Conservation (phyloP, 768 basidiomycete species). For the Leucosporidium scottii region DNA sequence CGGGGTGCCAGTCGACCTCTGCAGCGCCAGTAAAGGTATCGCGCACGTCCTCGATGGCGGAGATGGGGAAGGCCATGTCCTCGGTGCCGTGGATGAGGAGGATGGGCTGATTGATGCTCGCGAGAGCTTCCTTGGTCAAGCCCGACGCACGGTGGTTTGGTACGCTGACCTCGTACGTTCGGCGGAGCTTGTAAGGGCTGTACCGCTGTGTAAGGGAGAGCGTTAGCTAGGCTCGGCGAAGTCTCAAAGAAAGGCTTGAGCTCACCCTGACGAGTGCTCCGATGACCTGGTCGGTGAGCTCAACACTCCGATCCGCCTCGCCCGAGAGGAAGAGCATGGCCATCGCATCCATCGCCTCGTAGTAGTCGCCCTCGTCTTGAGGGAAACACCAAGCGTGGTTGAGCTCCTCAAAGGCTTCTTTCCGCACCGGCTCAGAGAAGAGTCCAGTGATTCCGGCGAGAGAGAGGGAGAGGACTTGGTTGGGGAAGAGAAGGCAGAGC, state of each 20-base stretch:
- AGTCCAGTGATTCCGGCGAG: slow-evolving; percentile 16
- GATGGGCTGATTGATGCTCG: slow-evolving; percentile 5
- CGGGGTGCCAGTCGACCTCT: slow-evolving; percentile 9
- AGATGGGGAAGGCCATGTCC: slow-evolving; percentile 6
- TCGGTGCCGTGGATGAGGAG: slow-evolving; percentile 20
- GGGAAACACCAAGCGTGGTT: slow-evolving; percentile 5
- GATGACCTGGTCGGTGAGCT: too few relatives aligned
- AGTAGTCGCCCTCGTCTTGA: not conserved
- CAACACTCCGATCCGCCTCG: not conserved
- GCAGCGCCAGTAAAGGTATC: slow-evolving; percentile 3
- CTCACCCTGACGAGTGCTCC: too few relatives aligned
- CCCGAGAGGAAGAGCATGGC: slow-evolving; percentile 5
- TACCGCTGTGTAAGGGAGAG: slow-evolving; percentile 1
- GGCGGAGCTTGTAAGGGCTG: slow-evolving; percentile 6
- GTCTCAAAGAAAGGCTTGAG: too few relatives aligned
- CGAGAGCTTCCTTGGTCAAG: slow-evolving; percentile 9
- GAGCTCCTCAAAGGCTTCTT: not conserved
- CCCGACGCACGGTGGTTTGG: slow-evolving; percentile 14
- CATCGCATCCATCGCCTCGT: slow-evolving; percentile 10
- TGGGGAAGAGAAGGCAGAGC: slow-evolving; percentile 11
- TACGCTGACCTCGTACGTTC: slow-evolving; percentile 4
- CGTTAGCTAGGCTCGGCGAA: not conserved
- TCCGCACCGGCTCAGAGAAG: slow-evolving; percentile 10
- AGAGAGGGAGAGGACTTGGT: not conserved
- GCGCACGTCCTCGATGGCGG: slow-evolving; percentile 6